Evolutionary conservation across 768 basidiomycete genomes (phyloP).

Genomic region (Leucocoprinus leucothites): DNA sequence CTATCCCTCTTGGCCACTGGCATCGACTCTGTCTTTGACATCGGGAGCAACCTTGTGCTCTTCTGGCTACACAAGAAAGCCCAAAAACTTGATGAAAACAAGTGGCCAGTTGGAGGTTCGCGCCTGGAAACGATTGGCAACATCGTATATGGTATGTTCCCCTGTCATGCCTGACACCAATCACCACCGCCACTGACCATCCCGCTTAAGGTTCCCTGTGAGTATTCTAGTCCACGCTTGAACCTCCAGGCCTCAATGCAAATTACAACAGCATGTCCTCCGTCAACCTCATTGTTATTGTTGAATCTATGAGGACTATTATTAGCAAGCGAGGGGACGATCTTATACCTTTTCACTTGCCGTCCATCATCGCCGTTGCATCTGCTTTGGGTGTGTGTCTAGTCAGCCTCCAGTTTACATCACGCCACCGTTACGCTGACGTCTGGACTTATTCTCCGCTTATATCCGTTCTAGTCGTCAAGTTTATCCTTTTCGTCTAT

Average conservation of each 20-base stretch:
- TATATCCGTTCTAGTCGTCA: slow-evolving; percentile 52
- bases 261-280: slow-evolving; percentile 78
- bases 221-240: slow-evolving; percentile 5
- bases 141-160: slow-evolving; percentile 67
- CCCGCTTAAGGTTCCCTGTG: slow-evolving; percentile 26
- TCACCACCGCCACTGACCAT: slow-evolving; percentile 10
- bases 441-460: background rate
- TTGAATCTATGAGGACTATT: slow-evolving; percentile 79
- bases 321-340: slow-evolving; percentile 51
- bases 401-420: background rate
- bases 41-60: slow-evolving; percentile 80
- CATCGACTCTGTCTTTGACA: slow-evolving; percentile 84
- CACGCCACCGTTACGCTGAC: background rate
- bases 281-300: slow-evolving; percentile 88
- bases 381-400: slow-evolving; percentile 68
- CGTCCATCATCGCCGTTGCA: slow-evolving; percentile 79
- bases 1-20: slow-evolving; percentile 87
- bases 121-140: slow-evolving; percentile 89
- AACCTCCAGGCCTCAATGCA: background rate
- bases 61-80: slow-evolving; percentile 79
- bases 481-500: slow-evolving; percentile 84
- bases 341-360: slow-evolving; percentile 67
- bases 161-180: slow-evolving; percentile 24
- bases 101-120: slow-evolving; percentile 93
- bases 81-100: slow-evolving; percentile 65